A percentile compares a stretch with the other conserved stretches of the same genome.
phyloP scores from a whole-genome alignment of 176 grass and related monocot species.

The Phoenix dactylifera region DNA sequence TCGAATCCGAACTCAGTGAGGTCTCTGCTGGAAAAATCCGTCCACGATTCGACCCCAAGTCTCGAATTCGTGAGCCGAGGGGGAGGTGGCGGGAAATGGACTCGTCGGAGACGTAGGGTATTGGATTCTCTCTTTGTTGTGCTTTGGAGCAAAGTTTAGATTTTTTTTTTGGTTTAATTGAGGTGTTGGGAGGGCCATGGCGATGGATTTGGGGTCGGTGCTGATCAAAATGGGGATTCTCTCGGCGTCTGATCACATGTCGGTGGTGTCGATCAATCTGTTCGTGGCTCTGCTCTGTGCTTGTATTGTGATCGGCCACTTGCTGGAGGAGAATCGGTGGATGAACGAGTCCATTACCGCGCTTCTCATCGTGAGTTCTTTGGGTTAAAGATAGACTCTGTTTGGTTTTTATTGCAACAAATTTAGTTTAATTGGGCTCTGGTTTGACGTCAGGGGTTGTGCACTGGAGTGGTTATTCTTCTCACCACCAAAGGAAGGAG shows the following conservation, averaged over 20 bases:
- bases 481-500: constrained; percentile 38
- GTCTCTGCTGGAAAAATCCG: no score
- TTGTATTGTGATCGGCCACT: constrained; percentile 89
- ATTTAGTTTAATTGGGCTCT: background rate
- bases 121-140: no score
- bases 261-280: constrained; percentile 81
- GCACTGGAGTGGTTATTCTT: constrained; percentile 68
- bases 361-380: constrained; percentile 49
- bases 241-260: constrained; percentile 31
- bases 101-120: no score
- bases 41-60: no score
- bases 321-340: constrained; percentile 83
- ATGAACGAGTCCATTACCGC: constrained; percentile 83
- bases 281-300: constrained; percentile 72
- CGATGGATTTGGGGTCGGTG: constrained; percentile 27
- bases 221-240: constrained; percentile 16
- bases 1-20: no score
- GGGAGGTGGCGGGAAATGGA: no score
- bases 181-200: constrained; percentile 22
- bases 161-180: no score
- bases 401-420: constrained; percentile 6
- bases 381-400: constrained; percentile 1
- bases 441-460: constrained; percentile 43
- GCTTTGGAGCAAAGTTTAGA: no score
- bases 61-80: no score